phyloP scores from a whole-genome alignment of 345 rosid species.

The Bruguiera gymnorhiza region DNA sequence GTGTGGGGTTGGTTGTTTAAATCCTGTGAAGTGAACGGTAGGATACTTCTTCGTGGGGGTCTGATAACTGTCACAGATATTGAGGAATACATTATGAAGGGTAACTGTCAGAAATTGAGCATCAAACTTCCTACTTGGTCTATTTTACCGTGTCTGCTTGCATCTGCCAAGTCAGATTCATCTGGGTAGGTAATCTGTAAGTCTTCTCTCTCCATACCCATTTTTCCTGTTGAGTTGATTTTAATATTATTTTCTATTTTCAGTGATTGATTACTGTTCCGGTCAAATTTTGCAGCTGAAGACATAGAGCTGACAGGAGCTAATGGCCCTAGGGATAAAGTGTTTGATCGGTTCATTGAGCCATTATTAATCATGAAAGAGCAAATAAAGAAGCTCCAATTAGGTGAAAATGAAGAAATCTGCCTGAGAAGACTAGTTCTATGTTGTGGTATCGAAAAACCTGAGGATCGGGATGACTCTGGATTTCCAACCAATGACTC shows the following conservation, averaged over 20 bases:
- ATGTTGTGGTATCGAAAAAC: conserved; percentile 43
- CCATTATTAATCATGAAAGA: conserved; percentile 77
- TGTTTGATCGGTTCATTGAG: conserved; percentile 68
- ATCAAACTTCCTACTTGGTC: conserved; percentile 73
- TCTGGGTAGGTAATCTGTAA: conserved; percentile 64
- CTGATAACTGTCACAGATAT: conserved; percentile 59
- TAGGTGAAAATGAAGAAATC: conserved; percentile 54
- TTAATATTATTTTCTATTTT: background rate
- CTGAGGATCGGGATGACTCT: conserved; percentile 62
- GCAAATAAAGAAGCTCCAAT: conserved; percentile 57
- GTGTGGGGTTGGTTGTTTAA: conserved; percentile 92
- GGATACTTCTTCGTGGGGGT: conserved; percentile 58
- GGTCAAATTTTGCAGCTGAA: conserved; percentile 39
- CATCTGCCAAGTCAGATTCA: conserved; percentile 62
- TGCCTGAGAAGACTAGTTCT: conserved; percentile 51
- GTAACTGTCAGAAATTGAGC: conserved; percentile 52
- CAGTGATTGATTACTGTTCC: background rate
- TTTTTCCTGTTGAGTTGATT: background rate
- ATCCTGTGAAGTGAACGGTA: conserved; percentile 74
- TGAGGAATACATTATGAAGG: conserved; percentile 56
- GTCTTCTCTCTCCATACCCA: conserved; percentile 21
- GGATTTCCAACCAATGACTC: conserved; percentile 55
- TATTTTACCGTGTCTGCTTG: conserved; percentile 61
- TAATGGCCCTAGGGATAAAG: conserved; percentile 60
- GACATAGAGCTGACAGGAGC: conserved; percentile 55